phyloP scores from a whole-genome alignment of 805 yeast species.

The Metschnikowia rubicola region DNA sequence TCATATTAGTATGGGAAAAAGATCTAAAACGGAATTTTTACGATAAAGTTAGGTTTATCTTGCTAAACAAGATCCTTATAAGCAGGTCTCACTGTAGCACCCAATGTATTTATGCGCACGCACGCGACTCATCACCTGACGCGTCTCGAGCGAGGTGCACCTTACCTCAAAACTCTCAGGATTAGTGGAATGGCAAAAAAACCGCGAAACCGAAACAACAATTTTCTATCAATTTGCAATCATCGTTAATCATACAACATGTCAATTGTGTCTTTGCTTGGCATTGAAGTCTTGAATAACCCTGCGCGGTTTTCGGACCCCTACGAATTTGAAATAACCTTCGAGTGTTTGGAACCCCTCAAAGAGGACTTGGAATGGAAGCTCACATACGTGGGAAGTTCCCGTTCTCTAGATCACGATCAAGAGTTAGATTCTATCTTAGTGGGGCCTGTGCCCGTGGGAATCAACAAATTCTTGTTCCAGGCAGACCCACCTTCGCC shows the following conservation, averaged over 20 bases:
- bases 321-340: conserved; percentile 94
- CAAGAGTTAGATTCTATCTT: conserved; percentile 92
- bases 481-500: conserved; percentile 97
- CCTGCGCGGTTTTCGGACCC: conserved; percentile 94
- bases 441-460: conserved; percentile 99
- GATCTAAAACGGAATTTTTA: too few relatives aligned
- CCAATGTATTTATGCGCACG: background rate
- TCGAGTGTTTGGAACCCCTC: conserved; percentile 91
- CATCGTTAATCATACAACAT: conserved; percentile 33
- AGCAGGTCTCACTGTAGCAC: too few relatives aligned
- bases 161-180: background rate
- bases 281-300: conserved; percentile 87
- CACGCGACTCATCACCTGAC: background rate
- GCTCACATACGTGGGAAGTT: conserved; percentile 92
- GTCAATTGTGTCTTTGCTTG: conserved; percentile 92
- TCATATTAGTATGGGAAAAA: too few relatives aligned
- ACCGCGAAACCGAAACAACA: too few relatives aligned
- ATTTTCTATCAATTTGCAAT: too few relatives aligned
- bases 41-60: too few relatives aligned
- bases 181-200: background rate
- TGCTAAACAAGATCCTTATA: too few relatives aligned
- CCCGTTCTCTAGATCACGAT: conserved; percentile 91
- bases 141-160: background rate
- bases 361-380: conserved; percentile 96
- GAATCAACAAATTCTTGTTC: conserved; percentile 87